These are phyloP conservation scores for Fusarium sp. DNA, from an alignment of 2,329 filamentous ascomycete genomes.

Conservation along the genomic window DNA sequence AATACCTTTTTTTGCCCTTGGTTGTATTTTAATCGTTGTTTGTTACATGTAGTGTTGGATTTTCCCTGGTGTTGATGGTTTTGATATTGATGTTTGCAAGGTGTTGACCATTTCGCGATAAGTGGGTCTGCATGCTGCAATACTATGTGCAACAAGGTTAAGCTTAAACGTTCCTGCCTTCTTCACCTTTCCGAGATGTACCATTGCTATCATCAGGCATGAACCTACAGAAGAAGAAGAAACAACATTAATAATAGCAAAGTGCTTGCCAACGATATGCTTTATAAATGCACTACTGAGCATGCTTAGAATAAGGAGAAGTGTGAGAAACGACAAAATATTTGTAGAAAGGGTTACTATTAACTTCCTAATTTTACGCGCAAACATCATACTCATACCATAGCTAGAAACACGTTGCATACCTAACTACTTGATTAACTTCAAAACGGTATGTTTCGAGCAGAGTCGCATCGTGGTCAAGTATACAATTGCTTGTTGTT, in stretches of 20 bases:
- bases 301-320: background rate
- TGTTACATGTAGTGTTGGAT: background rate
- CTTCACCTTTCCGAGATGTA: too few relatives aligned
- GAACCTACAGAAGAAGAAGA: background rate
- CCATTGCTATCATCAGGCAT: background rate
- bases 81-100: background rate
- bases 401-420: background rate
- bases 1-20: background rate
- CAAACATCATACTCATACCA: background rate
- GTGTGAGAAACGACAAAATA: background rate
- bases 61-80: background rate
- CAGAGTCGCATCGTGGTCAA: background rate
- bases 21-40: background rate
- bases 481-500: background rate
- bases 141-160: background rate
- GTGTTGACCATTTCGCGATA: background rate
- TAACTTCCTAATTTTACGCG: background rate
- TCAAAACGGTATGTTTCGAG: too few relatives aligned
- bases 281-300: background rate
- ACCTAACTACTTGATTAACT: background rate
- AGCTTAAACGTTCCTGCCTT: background rate
- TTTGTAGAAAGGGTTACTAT: background rate
- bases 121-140: background rate
- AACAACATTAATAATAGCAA: background rate
- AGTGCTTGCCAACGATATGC: background rate